Conservation (phyloP, 495 filamentous ascomycete genomes). For the Neurospora sp. region DNA sequence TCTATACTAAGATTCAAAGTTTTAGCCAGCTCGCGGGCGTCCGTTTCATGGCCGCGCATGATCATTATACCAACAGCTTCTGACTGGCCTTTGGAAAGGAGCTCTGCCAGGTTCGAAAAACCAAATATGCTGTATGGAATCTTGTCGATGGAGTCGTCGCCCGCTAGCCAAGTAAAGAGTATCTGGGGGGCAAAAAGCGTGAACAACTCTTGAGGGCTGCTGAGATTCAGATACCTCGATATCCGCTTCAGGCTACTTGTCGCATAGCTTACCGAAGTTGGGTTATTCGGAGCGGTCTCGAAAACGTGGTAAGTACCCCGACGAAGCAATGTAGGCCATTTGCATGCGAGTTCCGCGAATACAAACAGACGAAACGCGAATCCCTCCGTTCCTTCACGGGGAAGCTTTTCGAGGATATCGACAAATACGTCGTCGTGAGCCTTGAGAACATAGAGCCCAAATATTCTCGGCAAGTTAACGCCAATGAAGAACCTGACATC, state of each 20-base stretch:
- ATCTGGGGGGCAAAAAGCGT: slow-evolving; percentile 83
- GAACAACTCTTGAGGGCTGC: slow-evolving; percentile 59
- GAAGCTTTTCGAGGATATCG: slow-evolving; percentile 64
- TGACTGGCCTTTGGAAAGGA: slow-evolving; percentile 62
- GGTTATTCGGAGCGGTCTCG: slow-evolving; percentile 67
- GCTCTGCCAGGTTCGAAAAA: slow-evolving; percentile 56
- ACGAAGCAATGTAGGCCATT: slow-evolving; percentile 71
- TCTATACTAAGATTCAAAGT: slow-evolving; percentile 43
- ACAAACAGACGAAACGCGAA: slow-evolving; percentile 75
- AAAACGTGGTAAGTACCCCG: slow-evolving; percentile 87
- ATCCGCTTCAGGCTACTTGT: slow-evolving; percentile 57
- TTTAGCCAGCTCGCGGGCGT: slow-evolving; percentile 46
- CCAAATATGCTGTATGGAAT: slow-evolving; percentile 80
- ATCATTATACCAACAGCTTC: slow-evolving; percentile 76
- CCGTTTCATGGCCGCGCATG: slow-evolving; percentile 65
- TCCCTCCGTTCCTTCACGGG: slow-evolving; percentile 64
- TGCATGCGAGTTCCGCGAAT: slow-evolving; percentile 61
- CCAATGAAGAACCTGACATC: slow-evolving; percentile 68
- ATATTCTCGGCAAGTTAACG: slow-evolving; percentile 58
- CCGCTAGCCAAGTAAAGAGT: slow-evolving; percentile 82
- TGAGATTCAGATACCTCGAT: slow-evolving; percentile 51
- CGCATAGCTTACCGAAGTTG: slow-evolving; percentile 55
- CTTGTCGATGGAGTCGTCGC: slow-evolving; percentile 47
- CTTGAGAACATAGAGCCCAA: slow-evolving; percentile 65
- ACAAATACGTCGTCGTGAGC: slow-evolving; percentile 73